phyloP scores from a whole-genome alignment of 257 asterid genomes.

The Handroanthus guayacan region DNA sequence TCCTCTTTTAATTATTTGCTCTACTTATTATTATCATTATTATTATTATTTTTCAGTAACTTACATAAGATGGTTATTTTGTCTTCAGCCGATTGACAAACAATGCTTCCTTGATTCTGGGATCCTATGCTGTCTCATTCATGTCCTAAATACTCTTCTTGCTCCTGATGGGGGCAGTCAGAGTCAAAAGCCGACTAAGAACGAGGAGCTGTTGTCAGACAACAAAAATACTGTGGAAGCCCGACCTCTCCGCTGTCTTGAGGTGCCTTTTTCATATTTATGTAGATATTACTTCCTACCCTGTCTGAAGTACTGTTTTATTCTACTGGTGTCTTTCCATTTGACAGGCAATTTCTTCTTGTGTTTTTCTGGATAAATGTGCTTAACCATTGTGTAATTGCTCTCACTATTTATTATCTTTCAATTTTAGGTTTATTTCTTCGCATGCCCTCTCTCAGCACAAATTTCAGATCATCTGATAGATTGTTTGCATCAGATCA shows the following conservation, averaged over 20 bases:
- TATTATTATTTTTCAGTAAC: conserved; percentile 17
- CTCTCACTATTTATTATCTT: not conserved
- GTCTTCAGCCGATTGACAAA: conserved; percentile 86
- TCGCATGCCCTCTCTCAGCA: conserved; percentile 19
- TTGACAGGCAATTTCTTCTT: conserved; percentile 15
- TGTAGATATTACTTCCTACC: conserved; percentile 22
- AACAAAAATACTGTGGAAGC: conserved; percentile 49
- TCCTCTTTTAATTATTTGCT: conserved; percentile 18
- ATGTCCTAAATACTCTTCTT: conserved; percentile 82
- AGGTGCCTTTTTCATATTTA: conserved; percentile 53
- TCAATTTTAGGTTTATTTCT: conserved; percentile 11
- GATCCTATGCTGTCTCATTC: conserved; percentile 91
- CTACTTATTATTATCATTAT: not conserved
- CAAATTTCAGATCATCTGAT: conserved; percentile 15
- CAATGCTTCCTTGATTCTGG: conserved; percentile 98
- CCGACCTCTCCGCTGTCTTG: conserved; percentile 74
- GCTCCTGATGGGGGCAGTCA: conserved; percentile 67
- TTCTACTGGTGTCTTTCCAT: conserved; percentile 1
- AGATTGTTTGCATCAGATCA: conserved; percentile 15
- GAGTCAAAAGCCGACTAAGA: conserved; percentile 40
- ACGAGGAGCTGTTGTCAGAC: conserved; percentile 40
- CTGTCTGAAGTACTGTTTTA: conserved; percentile 9
- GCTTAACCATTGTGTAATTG: not conserved
- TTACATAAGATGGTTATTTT: conserved; percentile 38
- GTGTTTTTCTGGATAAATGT: conserved; percentile 23